Base-by-base conservation (phyloP, 805 yeast species). In the Candida manassasensis region DNA sequence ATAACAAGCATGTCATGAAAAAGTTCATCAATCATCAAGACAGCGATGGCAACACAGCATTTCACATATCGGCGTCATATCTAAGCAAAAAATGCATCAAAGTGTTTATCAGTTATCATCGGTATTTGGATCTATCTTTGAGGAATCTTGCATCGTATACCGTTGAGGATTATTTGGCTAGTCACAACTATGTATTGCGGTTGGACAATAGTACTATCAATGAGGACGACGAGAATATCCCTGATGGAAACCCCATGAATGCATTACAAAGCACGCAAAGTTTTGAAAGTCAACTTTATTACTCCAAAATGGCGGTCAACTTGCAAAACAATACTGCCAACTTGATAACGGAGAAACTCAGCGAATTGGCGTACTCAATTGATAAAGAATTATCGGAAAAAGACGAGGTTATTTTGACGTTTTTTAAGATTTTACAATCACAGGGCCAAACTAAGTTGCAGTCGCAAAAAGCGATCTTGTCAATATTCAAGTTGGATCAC, bases 21-120 rank as follows among this genome's bases (percentile, higher is more conserved):
- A 58, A 63, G 35, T 62, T 93, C 47, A 81, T 90, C 35, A 90
- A 93, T 54, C 83, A 84, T n/a, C 85, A 82, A 43, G 98, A 93
- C 61, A 68, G 78, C 36, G 89, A 89, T 50, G 98, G 98, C 17
- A 96, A 93, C 55, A 93, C 98, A 0, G 89, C 96, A 32, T 67
- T 93, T 41, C 95, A 89, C 53, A 84, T 93, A 37, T 94, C 95
- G 0, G 93, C 97, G 15, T 68, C 77, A 27, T 62, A 73, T 15
- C 93, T 96, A 15, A 75, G 82, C 32, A 60, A 72, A 36, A 79
- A 84, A 34, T 75, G 93, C 37, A 88, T 85, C 16, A 86, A 84
- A 41, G 87, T 86, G 39, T 69, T 93, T 36, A 61, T 93, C 28
- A 90, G 83, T 42, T 82, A 86, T 39, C 96, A 96, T 28, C 95